phyloP scores from a whole-genome alignment of 2,329 filamentous ascomycete genomes.

The Didymella glomerata region DNA sequence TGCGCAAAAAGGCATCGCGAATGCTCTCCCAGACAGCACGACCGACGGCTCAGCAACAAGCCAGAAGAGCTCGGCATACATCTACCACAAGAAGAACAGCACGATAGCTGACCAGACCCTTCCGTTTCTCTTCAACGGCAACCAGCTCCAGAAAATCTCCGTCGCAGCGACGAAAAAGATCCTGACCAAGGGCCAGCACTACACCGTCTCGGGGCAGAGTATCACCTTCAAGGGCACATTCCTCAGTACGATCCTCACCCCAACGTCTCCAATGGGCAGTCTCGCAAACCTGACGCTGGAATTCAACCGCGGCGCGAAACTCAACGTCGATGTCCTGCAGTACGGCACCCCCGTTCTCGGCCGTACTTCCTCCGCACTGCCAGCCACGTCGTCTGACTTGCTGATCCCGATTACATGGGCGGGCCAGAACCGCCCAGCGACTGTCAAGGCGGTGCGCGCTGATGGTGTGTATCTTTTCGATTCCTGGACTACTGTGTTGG shows the following conservation, averaged over 20 bases:
- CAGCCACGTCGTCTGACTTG: constrained; percentile 52
- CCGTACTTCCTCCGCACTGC: constrained; percentile 1
- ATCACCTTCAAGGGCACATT: constrained; percentile 61
- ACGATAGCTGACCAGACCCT: constrained; percentile 55
- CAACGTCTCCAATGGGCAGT: constrained; percentile 55
- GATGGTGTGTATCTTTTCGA: constrained; percentile 64
- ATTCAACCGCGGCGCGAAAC: constrained; percentile 62
- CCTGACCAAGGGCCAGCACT: constrained; percentile 56
- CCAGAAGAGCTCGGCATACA: constrained; percentile 62
- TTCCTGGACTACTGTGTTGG: constrained; percentile 64
- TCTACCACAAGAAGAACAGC: constrained; percentile 63
- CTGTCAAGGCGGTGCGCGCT: constrained; percentile 60
- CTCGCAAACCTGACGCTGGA: constrained; percentile 61
- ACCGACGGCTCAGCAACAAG: constrained; percentile 56
- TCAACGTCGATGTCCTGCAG: constrained; percentile 60
- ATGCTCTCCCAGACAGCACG: constrained; percentile 63
- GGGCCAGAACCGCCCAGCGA: constrained; percentile 60
- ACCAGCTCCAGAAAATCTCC: constrained; percentile 55
- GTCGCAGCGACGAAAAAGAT: constrained; percentile 46
- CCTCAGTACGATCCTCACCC: constrained; percentile 56
- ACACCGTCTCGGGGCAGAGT: constrained; percentile 54
- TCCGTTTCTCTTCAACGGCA: constrained; percentile 64
- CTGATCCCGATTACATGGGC: constrained; percentile 62
- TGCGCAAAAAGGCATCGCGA: constrained; percentile 55
- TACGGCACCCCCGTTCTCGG: constrained; percentile 59